phyloP scores from a whole-genome alignment of 768 basidiomycete species.

The Trichaptum fuscoviolaceum region DNA sequence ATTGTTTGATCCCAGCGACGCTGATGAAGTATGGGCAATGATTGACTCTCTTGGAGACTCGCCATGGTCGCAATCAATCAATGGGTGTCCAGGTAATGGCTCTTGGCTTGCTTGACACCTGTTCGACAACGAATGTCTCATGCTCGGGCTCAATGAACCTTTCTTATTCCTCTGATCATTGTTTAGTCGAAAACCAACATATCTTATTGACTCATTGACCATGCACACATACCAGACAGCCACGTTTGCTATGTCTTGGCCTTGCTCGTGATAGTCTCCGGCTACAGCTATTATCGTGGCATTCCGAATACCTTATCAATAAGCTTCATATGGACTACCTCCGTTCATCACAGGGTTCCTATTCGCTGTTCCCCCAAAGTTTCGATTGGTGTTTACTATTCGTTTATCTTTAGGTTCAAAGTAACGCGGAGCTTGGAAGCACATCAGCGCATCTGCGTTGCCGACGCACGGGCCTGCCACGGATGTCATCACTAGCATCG shows the following conservation, averaged over 20 bases:
- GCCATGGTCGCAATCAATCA: no score
- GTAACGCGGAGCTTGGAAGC: background rate
- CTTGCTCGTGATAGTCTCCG: background rate
- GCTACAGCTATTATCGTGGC: background rate
- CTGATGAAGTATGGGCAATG: no score
- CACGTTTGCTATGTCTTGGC: background rate
- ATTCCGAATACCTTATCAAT: background rate
- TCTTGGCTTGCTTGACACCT: no score
- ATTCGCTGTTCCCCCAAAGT: background rate
- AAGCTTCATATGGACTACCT: background rate
- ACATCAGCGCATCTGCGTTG: background rate
- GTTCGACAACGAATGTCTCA: no score
- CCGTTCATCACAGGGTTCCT: background rate
- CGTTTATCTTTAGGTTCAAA: background rate
- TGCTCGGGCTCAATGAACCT: no score
- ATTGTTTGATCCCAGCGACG: no score
- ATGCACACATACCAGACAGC: background rate
- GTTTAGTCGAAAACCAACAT: background rate
- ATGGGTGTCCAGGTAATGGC: no score
- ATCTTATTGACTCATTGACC: background rate
- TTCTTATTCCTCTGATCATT: background rate
- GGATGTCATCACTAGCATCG: background rate
- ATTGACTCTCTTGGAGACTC: no score
- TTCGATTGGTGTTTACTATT: background rate
- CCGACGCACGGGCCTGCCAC: background rate